These are phyloP conservation scores for Yamadazyma triangularis DNA, from an alignment of 1,139 yeast species.

Conservation along the genomic window DNA sequence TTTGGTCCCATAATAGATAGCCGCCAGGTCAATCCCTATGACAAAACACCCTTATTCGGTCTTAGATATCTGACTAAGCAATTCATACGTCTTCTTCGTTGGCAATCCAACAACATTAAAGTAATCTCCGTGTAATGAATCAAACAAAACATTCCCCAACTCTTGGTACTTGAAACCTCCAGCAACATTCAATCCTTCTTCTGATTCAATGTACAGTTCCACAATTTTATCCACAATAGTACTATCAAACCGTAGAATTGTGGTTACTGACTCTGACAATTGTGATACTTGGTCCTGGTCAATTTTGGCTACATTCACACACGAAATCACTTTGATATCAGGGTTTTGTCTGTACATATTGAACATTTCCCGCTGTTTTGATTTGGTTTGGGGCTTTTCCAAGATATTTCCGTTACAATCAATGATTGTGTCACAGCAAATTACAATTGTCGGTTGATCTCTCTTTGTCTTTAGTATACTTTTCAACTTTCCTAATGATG, in stretches of 20 bases:
- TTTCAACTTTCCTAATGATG: conserved; percentile 60
- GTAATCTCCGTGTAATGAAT: conserved; percentile 69
- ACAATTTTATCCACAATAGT: conserved; percentile 50
- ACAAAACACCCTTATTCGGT: neutral
- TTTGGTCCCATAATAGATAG: no score
- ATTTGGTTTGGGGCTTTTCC: conserved; percentile 68
- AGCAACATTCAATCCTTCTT: conserved; percentile 79
- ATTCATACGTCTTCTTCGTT: conserved; percentile 47
- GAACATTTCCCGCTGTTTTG: conserved; percentile 42
- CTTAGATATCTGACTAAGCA: conserved; percentile 16
- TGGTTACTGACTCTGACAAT: conserved; percentile 13
- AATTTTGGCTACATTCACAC: conserved; percentile 52
- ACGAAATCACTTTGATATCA: conserved; percentile 61
- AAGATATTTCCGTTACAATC: conserved; percentile 54
- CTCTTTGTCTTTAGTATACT: conserved; percentile 8
- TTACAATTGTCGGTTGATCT: conserved; percentile 26
- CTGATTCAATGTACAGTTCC: conserved; percentile 56
- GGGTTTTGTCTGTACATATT: conserved; percentile 38
- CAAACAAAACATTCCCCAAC: conserved; percentile 60
- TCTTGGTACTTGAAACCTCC: conserved; percentile 92
- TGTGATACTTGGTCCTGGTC: conserved; percentile 12
- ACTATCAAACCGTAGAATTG: conserved; percentile 25
- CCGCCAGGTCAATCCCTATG: conserved; percentile 14
- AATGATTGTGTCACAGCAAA: conserved; percentile 89
- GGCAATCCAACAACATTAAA: conserved; percentile 92